A percentile compares a stretch with the other conserved stretches of the same genome.
Evolutionary conservation across 1,284 basidiomycete genomes (phyloP).

Genomic region (Singerocomus rubriflavus): DNA sequence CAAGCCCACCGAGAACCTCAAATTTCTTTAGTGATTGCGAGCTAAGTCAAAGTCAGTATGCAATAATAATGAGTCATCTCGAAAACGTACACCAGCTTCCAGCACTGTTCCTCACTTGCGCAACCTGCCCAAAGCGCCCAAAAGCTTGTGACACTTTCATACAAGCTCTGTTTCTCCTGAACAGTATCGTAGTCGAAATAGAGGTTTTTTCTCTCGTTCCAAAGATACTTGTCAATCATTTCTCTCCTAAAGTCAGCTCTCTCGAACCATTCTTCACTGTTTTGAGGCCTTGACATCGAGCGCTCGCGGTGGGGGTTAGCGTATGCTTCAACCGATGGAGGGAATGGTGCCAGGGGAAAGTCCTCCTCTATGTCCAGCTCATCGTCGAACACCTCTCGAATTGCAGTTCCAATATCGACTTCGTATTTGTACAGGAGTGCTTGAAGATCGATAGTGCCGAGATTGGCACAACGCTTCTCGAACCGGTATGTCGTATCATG

Average conservation of each 20-base stretch:
- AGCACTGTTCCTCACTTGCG: constrained; percentile 91
- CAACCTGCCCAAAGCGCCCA: constrained; percentile 99
- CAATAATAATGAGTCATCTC: constrained; percentile 4
- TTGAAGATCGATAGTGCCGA: constrained; percentile 96
- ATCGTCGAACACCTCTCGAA: constrained; percentile 92
- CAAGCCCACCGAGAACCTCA: constrained; percentile 93
- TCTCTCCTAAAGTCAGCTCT: constrained; percentile 80
- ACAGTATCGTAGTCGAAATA: constrained; percentile 98
- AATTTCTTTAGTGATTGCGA: constrained; percentile 89
- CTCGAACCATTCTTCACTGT: constrained; percentile 86
- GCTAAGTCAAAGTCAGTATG: constrained; percentile 39
- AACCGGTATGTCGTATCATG: constrained; percentile 98
- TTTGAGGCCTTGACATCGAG: constrained; percentile 65
- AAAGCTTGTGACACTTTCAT: constrained; percentile 93
- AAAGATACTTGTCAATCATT: constrained; percentile 91
- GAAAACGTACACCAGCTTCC: constrained; percentile 79
- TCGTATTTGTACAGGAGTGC: constrained; percentile 92
- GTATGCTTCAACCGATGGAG: constrained; percentile 80
- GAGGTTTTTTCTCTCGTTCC: constrained; percentile 94
- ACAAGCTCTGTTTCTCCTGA: constrained; percentile 85
- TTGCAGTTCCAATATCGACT: constrained; percentile 90
- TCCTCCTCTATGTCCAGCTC: constrained; percentile 89
- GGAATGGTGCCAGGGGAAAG: constrained; percentile 89
- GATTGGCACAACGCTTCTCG: constrained; percentile 94
- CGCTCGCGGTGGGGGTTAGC: constrained; percentile 55